phyloP scores from a whole-genome alignment of 1,139 yeast genomes.

The Nakaseomyces sp. region DNA sequence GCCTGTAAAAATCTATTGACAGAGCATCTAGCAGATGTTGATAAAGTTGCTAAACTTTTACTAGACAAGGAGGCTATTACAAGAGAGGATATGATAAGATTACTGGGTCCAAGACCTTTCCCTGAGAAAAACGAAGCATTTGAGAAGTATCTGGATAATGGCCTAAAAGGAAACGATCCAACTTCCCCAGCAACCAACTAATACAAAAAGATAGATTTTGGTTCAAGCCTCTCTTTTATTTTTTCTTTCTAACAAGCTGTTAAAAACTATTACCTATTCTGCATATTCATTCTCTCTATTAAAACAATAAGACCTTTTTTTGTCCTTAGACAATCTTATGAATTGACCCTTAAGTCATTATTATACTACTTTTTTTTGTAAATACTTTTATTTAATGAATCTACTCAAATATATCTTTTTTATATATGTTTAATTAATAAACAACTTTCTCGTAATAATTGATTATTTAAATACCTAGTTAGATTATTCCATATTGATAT shows the following conservation, averaged over 20 bases:
- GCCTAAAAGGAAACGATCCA: conserved; percentile 9
- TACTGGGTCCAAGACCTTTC: conserved; percentile 85
- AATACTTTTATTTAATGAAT: neutral
- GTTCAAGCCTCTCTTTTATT: no score
- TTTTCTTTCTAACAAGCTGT: no score
- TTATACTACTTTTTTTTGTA: neutral
- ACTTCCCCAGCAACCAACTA: conserved; percentile 6
- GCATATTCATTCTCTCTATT: neutral
- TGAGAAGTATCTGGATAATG: conserved; percentile 58
- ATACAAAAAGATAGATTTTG: neutral
- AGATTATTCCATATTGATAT: neutral
- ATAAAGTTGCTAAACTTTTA: conserved; percentile 76
- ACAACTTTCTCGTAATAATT: neutral
- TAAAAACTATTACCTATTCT: neutral
- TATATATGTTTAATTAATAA: neutral
- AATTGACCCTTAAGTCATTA: neutral
- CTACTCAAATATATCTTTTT: neutral
- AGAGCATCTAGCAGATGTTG: conserved; percentile 69
- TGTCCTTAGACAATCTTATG: neutral
- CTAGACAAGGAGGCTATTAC: conserved; percentile 77
- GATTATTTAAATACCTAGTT: no score
- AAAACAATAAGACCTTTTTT: no score
- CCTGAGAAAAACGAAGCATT: conserved; percentile 87
- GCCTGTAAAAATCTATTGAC: conserved; percentile 58
- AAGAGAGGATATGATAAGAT: conserved; percentile 80